These are phyloP conservation scores for Solanum hybrid DNA, from an alignment of 305 asterid species.

Conservation along the genomic window DNA sequence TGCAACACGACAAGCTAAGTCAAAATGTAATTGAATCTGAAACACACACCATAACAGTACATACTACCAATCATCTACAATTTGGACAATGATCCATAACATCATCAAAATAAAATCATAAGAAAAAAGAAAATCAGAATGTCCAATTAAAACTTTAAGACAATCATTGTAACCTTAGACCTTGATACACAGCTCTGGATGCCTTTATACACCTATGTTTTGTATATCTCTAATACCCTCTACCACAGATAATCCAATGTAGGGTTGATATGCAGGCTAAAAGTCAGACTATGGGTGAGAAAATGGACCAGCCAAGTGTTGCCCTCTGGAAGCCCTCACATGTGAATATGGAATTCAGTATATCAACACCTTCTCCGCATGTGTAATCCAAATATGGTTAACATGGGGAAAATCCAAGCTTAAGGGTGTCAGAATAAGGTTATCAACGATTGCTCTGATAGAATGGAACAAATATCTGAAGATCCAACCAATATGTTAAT, in stretches of 20 bases:
- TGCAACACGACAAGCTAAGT: conserved; percentile 28
- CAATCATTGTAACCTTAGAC: background rate
- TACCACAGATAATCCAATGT: background rate
- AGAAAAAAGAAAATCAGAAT: background rate
- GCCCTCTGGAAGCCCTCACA: background rate
- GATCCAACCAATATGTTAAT: background rate
- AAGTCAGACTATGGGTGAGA: background rate
- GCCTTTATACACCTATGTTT: background rate
- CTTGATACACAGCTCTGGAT: background rate
- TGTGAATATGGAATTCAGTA: background rate
- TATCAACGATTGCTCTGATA: background rate
- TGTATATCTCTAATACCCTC: background rate
- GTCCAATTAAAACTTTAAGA: background rate
- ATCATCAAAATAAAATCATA: background rate
- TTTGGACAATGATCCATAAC: background rate
- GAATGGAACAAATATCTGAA: background rate
- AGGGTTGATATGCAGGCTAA: background rate
- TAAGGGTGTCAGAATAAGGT: background rate
- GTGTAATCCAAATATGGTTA: background rate
- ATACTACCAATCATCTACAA: background rate
- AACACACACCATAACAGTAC: background rate
- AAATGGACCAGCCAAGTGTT: background rate
- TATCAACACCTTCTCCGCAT: background rate
- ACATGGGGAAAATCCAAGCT: background rate
- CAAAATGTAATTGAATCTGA: conserved; percentile 15